Evolutionary conservation across 2,329 filamentous ascomycete species (phyloP).

Genomic region (Cladosporium sp.): DNA sequence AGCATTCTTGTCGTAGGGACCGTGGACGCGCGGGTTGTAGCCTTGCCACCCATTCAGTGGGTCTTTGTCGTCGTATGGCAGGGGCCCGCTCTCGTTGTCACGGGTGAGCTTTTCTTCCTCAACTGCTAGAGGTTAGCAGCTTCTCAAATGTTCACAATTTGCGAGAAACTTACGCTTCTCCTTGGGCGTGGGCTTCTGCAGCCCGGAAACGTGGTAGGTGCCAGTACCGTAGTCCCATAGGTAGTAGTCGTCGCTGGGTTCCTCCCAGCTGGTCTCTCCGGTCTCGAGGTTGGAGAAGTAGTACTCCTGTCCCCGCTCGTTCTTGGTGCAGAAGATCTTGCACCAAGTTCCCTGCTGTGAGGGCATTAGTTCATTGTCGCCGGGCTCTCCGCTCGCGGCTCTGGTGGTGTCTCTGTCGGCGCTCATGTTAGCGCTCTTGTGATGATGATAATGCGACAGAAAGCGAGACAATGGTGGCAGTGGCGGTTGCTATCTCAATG

Average conservation of each 20-base stretch:
- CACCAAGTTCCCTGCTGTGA: constrained; percentile 25
- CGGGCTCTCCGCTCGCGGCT: neutral
- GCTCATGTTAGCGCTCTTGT: constrained; percentile 14
- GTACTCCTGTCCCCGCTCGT: constrained; percentile 23
- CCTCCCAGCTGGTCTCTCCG: constrained; percentile 31
- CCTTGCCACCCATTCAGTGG: constrained; percentile 48
- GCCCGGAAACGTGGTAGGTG: constrained; percentile 29
- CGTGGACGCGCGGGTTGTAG: constrained; percentile 95
- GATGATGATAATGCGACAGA: neutral
- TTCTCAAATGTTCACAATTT: neutral
- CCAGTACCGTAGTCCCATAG: constrained; percentile 31
- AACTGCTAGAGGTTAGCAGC: neutral
- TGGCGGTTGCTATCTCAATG: constrained; percentile 1
- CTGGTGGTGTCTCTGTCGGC: constrained; percentile 7
- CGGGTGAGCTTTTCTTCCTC: constrained; percentile 13
- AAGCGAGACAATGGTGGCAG: neutral
- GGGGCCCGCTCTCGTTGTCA: constrained; percentile 51
- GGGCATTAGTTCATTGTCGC: constrained; percentile 10
- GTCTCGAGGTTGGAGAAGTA: constrained; percentile 36
- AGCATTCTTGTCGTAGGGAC: constrained; percentile 94
- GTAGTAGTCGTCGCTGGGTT: constrained; percentile 38
- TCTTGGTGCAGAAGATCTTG: constrained; percentile 26
- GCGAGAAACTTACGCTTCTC: constrained; percentile 4
- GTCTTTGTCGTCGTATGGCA: constrained; percentile 51
- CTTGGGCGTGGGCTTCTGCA: constrained; percentile 29